Base-by-base conservation (phyloP, 345 rosid genomes). In the Sonneratia caseolaris region DNA sequence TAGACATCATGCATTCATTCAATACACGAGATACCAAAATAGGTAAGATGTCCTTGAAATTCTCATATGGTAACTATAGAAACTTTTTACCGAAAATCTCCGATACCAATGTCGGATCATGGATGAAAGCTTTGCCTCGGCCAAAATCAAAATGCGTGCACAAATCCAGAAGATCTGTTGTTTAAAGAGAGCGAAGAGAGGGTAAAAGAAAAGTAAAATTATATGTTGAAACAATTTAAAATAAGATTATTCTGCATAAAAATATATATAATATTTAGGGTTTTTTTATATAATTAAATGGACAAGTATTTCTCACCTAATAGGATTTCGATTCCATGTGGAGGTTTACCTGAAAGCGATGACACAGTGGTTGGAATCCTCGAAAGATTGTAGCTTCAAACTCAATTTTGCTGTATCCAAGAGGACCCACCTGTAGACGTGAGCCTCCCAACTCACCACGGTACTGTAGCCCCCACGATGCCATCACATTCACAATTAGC, bases 311-410 rank as follows among this genome's bases (percentile, higher is more conserved):
- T 14, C 21, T 18, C 27, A 37, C 68, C 40, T 65, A 35, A 37
- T 19, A 13, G 7, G 35, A 36, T 16, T 14, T 14, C 19, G 22
- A 24, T 62, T 6, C 66, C 22, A 16, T 36, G 11, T 2, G 13
- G 18, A 36, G 43, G n/a, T 13, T 8, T 24, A 4, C 70, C 70
- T 67, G 82, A 71, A 45, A 56, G 71, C 72, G 69, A 70, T 16
- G 79, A 76, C 69, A 47, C 67, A 65, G 40, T 70, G 16, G 67
- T 69, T 22, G 72, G 45, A 45, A 76, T 48, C 40, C 32, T 57
- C 22, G 72, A 37, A 70, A 86, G 83, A 75, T 87, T 81, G 64
- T 70, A 77, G 89, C 68, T 79, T 38, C 68, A 80, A 82, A 77
- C 88, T 79, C 71, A 79, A 71, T 48, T 73, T 49, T 69, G 47